A percentile compares a stretch with the other conserved stretches of the same genome.
phyloP scores from a whole-genome alignment of 2,329 filamentous ascomycete genomes.

The Trichophyton mentagrophytes region DNA sequence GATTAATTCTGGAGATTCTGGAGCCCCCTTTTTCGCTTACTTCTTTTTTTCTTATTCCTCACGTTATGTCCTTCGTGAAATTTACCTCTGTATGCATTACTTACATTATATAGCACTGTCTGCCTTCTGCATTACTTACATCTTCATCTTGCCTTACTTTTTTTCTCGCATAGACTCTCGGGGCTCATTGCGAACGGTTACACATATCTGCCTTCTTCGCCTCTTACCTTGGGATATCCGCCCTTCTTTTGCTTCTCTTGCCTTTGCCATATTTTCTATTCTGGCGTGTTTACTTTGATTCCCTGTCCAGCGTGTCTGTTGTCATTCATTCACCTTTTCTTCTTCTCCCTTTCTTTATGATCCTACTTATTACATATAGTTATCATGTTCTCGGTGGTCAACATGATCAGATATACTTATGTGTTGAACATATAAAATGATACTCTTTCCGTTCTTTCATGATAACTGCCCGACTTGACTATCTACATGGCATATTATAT shows the following conservation, averaged over 20 bases:
- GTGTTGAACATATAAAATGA: not conserved
- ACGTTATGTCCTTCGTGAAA: not conserved
- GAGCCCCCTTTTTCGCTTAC: not conserved
- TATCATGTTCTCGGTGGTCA: not conserved
- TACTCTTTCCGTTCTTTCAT: not conserved
- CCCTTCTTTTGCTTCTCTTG: not conserved
- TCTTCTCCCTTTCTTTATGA: not conserved
- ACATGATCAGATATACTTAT: not conserved
- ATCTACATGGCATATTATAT: not conserved
- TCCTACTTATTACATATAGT: not conserved
- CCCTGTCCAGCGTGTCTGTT: not conserved
- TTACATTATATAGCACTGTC: constrained; percentile 1
- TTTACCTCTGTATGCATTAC: not conserved
- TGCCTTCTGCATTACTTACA: constrained; percentile 6
- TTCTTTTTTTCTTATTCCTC: not conserved
- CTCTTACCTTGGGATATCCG: not conserved
- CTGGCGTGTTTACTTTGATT: not conserved
- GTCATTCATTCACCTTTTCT: not conserved
- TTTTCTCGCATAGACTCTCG: not conserved
- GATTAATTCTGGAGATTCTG: constrained; percentile 2
- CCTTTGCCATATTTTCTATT: not conserved
- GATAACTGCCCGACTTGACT: not conserved
- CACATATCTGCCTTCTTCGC: not conserved
- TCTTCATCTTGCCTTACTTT: not conserved
- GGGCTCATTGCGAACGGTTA: not conserved